Evolutionary conservation across 2,329 filamentous ascomycete genomes (phyloP).

Genomic region (Arthrobotrys pseudoclavata): DNA sequence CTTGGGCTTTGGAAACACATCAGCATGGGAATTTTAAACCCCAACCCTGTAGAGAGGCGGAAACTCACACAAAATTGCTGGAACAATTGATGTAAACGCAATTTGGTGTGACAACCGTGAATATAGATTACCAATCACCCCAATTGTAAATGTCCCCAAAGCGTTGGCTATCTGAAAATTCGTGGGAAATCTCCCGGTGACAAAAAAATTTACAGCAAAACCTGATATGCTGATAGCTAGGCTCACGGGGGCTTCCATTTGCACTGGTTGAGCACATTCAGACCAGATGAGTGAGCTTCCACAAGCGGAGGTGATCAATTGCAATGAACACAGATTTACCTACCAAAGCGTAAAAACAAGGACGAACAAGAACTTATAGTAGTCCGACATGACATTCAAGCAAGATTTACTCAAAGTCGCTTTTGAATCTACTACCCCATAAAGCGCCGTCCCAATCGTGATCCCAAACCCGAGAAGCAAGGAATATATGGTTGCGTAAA

Average conservation of each 20-base stretch:
- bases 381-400: constrained; percentile 69
- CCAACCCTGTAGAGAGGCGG: too few species aligned
- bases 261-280: constrained; percentile 84
- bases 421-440: constrained; percentile 73
- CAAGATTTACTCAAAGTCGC: constrained; percentile 71
- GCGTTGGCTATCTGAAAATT: constrained; percentile 83
- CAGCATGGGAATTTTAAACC: background rate
- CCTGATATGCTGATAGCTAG: constrained; percentile 79
- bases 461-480: constrained; percentile 80
- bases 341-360: constrained; percentile 76
- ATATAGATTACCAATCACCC: constrained; percentile 83
- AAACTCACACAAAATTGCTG: constrained; percentile 77
- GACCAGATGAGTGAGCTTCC: constrained; percentile 64
- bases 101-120: constrained; percentile 81
- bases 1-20: constrained; percentile 68
- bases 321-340: constrained; percentile 7
- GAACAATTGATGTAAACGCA: constrained; percentile 85
- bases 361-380: constrained; percentile 79
- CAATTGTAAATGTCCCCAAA: constrained; percentile 81
- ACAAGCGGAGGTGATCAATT: background rate
- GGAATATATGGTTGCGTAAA: constrained; percentile 81
- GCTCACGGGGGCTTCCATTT: constrained; percentile 84
- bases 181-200: constrained; percentile 74
- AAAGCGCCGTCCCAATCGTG: constrained; percentile 76
- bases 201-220: constrained; percentile 82